These are phyloP conservation scores for Piloderma croceum DNA, from an alignment of 768 basidiomycete species.

Conservation along the genomic window DNA sequence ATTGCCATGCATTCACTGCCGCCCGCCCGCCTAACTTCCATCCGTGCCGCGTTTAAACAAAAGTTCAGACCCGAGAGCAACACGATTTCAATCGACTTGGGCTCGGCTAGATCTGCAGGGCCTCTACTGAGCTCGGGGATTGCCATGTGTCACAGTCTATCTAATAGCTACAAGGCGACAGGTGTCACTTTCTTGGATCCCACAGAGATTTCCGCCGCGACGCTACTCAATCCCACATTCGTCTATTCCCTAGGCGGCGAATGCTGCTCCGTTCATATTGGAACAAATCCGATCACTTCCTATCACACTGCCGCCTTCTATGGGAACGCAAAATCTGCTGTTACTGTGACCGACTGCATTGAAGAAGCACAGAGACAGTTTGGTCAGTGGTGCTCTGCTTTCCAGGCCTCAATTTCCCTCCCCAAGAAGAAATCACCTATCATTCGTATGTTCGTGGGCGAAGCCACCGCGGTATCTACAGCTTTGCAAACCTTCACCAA, in stretches of 20 bases:
- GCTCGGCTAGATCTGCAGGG: too few species aligned
- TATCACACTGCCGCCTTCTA: conserved; percentile 41
- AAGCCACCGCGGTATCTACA: conserved; percentile 33
- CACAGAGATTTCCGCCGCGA: conserved; percentile 16
- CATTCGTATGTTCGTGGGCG: conserved; percentile 38
- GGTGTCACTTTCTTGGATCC: conserved; percentile 31
- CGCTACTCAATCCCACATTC: conserved; percentile 42
- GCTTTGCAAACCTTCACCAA: conserved; percentile 25
- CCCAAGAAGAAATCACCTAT: conserved; percentile 18
- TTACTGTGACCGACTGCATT: conserved; percentile 20
- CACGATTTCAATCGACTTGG: too few species aligned
- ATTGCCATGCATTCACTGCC: conserved; percentile 24
- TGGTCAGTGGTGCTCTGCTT: conserved; percentile 27
- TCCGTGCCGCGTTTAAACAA: too few species aligned
- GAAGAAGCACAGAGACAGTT: conserved; percentile 28
- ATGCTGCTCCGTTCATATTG: conserved; percentile 38
- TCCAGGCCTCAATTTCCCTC: conserved; percentile 11
- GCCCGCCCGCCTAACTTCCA: too few species aligned
- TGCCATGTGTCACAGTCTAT: too few species aligned
- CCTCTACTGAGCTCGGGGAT: too few species aligned
- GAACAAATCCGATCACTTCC: conserved; percentile 34
- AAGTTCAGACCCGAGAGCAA: too few species aligned
- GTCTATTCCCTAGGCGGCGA: conserved; percentile 34
- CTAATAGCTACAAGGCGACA: too few species aligned
- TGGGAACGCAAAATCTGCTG: conserved; percentile 7